Evolutionary conservation across 2,329 filamentous ascomycete genomes (phyloP), one percentile per base, ranked within the genome.

Genomic region (Colletotrichum tropicicola): DNA sequence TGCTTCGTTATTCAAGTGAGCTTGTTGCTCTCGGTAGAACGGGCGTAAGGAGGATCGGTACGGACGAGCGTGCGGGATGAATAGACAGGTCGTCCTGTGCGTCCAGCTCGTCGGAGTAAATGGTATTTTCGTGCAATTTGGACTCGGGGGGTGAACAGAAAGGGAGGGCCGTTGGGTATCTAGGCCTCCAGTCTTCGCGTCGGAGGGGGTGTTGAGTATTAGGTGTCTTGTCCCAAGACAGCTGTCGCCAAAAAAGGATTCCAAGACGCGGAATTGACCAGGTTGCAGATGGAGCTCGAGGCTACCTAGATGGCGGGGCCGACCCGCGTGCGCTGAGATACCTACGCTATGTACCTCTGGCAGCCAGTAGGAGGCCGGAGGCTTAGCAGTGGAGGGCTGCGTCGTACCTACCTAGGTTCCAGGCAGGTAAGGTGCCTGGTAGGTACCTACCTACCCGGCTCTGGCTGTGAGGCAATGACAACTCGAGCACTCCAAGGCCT

Each of bases 201-300:
- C n/a, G n/a, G 17, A 43, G 19, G 17, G 19, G 3, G n/a, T n/a
- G n/a, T n/a, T 60, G 43, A 30, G 48, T 54, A 43, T 48, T 53
- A 53, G 41, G 56, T 60, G 61, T 65, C 48, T 60, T 54, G 56
- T 52, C 47, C 52, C 52, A n/a, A 55, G 28, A 56, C 43, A 48
- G 48, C 21, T 60, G 49, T 62, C 37, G 57, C 61, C 49, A 56
- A 41, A 56, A 62, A 39, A 51, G 47, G 15, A 45, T 39, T 41
- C 57, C 49, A 13, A 21, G 17, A 35, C 12, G 57, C 19, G 17
- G 43, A 65, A 65, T 55, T 65, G 62, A 65, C 62, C 62, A 65
- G 62, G 57, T 65, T 65, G 62, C 62, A 65, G 58, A 52, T 59
- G 28, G 45, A 63, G 59, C 37, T 58, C 32, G 32, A 12, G 32